These are phyloP conservation scores for Sindora glabra DNA, from an alignment of 306 rosid genomes.

Conservation along the genomic window DNA sequence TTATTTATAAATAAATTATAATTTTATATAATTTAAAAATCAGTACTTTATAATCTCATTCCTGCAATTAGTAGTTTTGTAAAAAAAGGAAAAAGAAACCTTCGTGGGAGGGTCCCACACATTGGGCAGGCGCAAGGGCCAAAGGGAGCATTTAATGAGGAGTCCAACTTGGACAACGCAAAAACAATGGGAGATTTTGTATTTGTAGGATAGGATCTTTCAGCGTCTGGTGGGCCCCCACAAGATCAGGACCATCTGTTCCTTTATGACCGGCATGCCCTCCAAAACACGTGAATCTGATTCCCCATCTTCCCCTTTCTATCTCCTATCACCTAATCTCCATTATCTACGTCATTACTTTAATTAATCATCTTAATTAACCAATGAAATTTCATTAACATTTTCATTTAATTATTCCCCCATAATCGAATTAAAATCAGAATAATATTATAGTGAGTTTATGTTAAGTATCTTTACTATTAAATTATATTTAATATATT, in stretches of 20 bases:
- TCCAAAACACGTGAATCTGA: slow-evolving; percentile 68
- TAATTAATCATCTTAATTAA: background rate
- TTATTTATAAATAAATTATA: too few relatives aligned
- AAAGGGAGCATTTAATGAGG: slow-evolving; percentile 40
- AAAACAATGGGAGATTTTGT: slow-evolving; percentile 40
- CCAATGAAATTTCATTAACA: background rate
- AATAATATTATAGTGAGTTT: too few relatives aligned
- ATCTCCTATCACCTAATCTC: background rate
- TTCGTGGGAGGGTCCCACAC: slow-evolving; percentile 18
- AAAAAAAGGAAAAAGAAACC: slow-evolving; percentile 19
- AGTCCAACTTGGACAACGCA: slow-evolving; percentile 42
- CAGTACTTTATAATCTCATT: too few relatives aligned
- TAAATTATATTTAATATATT: too few relatives aligned
- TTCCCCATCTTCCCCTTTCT: slow-evolving; percentile 20
- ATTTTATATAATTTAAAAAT: too few relatives aligned
- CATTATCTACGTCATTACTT: background rate
- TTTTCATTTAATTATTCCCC: background rate
- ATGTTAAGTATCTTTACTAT: too few relatives aligned
- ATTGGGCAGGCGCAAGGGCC: slow-evolving; percentile 29
- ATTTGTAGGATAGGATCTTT: slow-evolving; percentile 26
- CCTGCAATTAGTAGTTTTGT: slow-evolving; percentile 17
- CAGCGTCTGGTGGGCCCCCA: slow-evolving; percentile 38
- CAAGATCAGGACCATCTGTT: slow-evolving; percentile 59
- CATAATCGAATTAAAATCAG: too few relatives aligned
- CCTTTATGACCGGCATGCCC: slow-evolving; percentile 76